Evolutionary conservation across 2,329 filamentous ascomycete genomes (phyloP).

Genomic region (Pseudocercospora cruenta): DNA sequence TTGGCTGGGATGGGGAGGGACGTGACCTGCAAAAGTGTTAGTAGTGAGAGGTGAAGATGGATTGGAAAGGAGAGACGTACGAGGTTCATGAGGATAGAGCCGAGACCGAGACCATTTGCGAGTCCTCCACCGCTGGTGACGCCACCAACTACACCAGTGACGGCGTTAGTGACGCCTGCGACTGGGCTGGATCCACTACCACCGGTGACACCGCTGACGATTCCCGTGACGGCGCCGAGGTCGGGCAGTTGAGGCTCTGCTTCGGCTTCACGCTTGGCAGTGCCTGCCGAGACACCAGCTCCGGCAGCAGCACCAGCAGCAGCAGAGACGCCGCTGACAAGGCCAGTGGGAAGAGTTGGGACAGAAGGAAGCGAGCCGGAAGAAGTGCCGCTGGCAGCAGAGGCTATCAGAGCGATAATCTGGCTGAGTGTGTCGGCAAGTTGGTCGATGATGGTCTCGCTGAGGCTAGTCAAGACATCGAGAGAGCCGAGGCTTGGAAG

Average conservation of each 20-base stretch:
- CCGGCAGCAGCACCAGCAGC: not conserved
- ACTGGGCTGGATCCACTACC: not conserved
- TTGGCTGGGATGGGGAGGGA: slow-evolving; percentile 18
- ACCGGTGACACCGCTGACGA: not conserved
- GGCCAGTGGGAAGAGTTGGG: not conserved
- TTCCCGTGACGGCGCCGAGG: not conserved
- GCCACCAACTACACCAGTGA: slow-evolving; percentile 9
- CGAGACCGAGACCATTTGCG: slow-evolving; percentile 6
- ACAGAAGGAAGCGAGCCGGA: not conserved
- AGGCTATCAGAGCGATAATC: slow-evolving; percentile 13
- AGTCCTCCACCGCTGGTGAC: not conserved
- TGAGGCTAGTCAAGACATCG: slow-evolving; percentile 12
- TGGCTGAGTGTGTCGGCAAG: slow-evolving; percentile 12
- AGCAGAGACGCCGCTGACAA: not conserved
- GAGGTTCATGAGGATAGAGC: slow-evolving; percentile 17
- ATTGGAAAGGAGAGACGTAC: slow-evolving; percentile 2
- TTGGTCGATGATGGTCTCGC: slow-evolving; percentile 5
- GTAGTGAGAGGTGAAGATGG: not conserved
- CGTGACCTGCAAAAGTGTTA: slow-evolving; percentile 9
- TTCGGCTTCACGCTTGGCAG: not conserved
- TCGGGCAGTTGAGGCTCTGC: not conserved
- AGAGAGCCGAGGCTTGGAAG: slow-evolving; percentile 2
- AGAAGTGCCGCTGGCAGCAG: slow-evolving; percentile 7
- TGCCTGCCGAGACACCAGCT: not conserved
- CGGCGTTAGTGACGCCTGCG: not conserved